These are phyloP conservation scores for Cornus controversa DNA, from an alignment of 148 eudicot species.

Conservation along the genomic window DNA sequence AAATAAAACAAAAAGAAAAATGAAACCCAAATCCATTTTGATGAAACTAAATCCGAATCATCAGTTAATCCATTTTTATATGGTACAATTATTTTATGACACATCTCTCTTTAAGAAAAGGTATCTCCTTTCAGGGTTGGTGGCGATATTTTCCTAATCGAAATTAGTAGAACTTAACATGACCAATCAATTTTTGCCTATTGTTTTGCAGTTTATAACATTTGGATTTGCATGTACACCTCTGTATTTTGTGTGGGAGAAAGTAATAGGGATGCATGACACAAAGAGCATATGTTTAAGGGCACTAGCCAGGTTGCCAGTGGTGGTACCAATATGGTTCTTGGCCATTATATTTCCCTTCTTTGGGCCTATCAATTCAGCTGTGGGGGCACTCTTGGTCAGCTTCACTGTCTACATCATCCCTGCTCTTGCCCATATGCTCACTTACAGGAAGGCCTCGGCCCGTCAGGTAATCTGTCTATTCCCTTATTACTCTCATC, in stretches of 20 bases:
- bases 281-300: constrained; percentile 29
- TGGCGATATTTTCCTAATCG: no score
- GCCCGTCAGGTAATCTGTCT: constrained; percentile 20
- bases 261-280: constrained; percentile 26
- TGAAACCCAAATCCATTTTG: no score
- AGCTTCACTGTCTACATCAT: constrained; percentile 33
- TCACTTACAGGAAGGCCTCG: constrained; percentile 23
- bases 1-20: no score
- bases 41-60: no score
- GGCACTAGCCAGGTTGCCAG: constrained; percentile 29
- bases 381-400: constrained; percentile 32
- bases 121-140: no score
- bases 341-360: constrained; percentile 33
- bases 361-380: constrained; percentile 30
- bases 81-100: no score
- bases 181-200: neutral
- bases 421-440: constrained; percentile 29
- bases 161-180: neutral
- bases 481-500: neutral
- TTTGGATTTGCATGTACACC: constrained; percentile 32
- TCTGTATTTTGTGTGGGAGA: constrained; percentile 33
- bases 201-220: constrained; percentile 25
- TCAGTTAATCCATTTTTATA: no score
- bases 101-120: no score
- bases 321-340: constrained; percentile 32